Evolutionary conservation across 352 stramenopile genomes (phyloP).

Genomic region (Stramenopiles sp.): DNA sequence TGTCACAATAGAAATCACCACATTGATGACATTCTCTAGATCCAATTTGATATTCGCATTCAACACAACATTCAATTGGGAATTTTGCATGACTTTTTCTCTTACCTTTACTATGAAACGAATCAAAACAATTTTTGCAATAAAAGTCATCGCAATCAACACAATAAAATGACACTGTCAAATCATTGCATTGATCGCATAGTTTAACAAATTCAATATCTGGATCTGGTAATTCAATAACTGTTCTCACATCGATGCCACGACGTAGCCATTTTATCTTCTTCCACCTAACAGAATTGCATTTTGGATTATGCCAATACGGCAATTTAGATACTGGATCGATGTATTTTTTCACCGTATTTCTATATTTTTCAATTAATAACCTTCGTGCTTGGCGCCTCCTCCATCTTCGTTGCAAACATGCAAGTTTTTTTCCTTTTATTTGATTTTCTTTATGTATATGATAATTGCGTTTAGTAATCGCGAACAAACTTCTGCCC

Average conservation of each 20-base stretch:
- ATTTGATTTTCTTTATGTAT: neutral
- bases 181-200: constrained; percentile 9
- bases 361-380: neutral
- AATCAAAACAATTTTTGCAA: constrained; percentile 11
- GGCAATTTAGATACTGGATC: neutral
- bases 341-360: neutral
- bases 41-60: constrained; percentile 16
- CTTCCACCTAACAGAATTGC: neutral
- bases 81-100: neutral
- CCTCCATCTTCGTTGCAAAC: neutral
- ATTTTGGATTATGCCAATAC: neutral
- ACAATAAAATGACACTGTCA: constrained; percentile 9
- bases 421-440: neutral
- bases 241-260: neutral
- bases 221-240: neutral
- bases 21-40: constrained; percentile 14
- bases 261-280: neutral
- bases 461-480: neutral
- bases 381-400: neutral
- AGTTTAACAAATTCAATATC: neutral
- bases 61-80: constrained; percentile 12
- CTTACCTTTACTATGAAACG: constrained; percentile 5
- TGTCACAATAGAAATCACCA: constrained; percentile 16
- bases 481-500: neutral
- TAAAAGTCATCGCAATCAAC: constrained; percentile 13